Base-by-base conservation (phyloP, 2,329 filamentous ascomycete genomes). In the Xylariomycetidae sp. region DNA sequence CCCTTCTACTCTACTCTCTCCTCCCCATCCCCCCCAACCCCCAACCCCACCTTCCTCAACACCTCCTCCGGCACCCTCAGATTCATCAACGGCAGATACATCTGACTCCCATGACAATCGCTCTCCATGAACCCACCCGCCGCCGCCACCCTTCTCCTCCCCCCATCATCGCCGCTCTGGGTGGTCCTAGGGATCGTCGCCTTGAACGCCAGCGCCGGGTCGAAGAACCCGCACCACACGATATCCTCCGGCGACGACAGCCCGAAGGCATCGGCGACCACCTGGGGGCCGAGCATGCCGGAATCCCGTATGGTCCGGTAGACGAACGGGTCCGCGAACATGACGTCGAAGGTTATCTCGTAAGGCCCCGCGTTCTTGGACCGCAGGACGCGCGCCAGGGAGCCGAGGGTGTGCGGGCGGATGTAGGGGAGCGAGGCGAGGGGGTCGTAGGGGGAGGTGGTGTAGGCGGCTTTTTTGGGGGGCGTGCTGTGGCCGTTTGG, bases 301-400 rank as follows among this genome's bases (percentile, higher is more conserved):
- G 63, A 51, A 0, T 46, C 33, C 31, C 62, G 63, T 13, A 70
- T 56, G 4, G 44, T 36, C 2, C 49, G 16, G 36, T 64, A 73
- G 0, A 49, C 45, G 1, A 45, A 46, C 9, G 44, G 34, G 0
- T 55, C 49, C 1, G 49, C 49, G 44, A 75, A 75, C 33, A 75
- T 66, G 22, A 70, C 57, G 35, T 75, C 71, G 16, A 74, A 59
- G 0, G 70, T 74, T 17, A 74, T 56, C 40, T 74, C 69, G 37
- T 61, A 75, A 0, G 70, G 69, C 0, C 70, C 70, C 0, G 68
- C 56, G 27, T 72, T 74, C 45, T 74, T 76, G 11, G 65, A 69
- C 0, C 70, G 60, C 1, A 73, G 43, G 2, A 70, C 56, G 3
- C 51, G 54, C 0, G 66, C 61, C 4, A 70, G 30, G 17, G 67